Conservation (phyloP, 495 filamentous ascomycete genomes). For the Aspergillus homomorphus region DNA sequence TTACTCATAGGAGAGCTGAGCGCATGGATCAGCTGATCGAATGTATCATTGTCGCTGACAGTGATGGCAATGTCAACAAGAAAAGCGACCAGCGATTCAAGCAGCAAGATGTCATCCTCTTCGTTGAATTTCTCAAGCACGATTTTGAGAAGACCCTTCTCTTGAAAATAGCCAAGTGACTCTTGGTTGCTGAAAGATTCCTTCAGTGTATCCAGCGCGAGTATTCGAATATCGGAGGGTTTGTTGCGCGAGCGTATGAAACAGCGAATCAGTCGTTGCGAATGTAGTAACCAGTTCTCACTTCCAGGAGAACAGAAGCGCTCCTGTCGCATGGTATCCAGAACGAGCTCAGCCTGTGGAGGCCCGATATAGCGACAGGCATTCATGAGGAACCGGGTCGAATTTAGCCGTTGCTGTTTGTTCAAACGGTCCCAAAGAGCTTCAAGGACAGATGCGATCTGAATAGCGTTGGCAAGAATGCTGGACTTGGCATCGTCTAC, state of each 20-base stretch:
- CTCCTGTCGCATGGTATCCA: slow-evolving; percentile 36
- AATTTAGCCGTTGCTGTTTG: slow-evolving; percentile 36
- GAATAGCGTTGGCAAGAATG: slow-evolving; percentile 39
- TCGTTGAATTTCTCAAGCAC: slow-evolving; percentile 43
- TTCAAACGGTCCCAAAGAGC: slow-evolving; percentile 42
- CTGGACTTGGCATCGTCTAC: slow-evolving; percentile 38
- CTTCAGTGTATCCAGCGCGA: slow-evolving; percentile 63
- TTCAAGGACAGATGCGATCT: slow-evolving; percentile 39
- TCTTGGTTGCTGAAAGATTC: slow-evolving; percentile 59
- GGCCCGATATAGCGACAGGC: slow-evolving; percentile 40
- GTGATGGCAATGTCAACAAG: slow-evolving; percentile 36
- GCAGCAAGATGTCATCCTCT: slow-evolving; percentile 47
- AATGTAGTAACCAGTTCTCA: slow-evolving; percentile 61
- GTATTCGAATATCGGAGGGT: slow-evolving; percentile 62
- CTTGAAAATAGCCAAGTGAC: slow-evolving; percentile 31
- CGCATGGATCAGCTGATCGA: slow-evolving; percentile 34
- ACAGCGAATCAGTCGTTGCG: slow-evolving; percentile 56
- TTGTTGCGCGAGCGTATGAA: slow-evolving; percentile 65
- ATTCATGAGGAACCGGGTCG: slow-evolving; percentile 38
- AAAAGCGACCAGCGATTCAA: slow-evolving; percentile 48
- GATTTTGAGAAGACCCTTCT: slow-evolving; percentile 37
- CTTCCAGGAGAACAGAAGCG: slow-evolving; percentile 70
- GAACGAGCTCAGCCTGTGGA: slow-evolving; percentile 42
- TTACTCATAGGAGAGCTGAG: slow-evolving; percentile 38
- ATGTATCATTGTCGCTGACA: slow-evolving; percentile 29